Base-by-base conservation (phyloP, 2,329 filamentous ascomycete genomes). In the Orbilia javanica region DNA sequence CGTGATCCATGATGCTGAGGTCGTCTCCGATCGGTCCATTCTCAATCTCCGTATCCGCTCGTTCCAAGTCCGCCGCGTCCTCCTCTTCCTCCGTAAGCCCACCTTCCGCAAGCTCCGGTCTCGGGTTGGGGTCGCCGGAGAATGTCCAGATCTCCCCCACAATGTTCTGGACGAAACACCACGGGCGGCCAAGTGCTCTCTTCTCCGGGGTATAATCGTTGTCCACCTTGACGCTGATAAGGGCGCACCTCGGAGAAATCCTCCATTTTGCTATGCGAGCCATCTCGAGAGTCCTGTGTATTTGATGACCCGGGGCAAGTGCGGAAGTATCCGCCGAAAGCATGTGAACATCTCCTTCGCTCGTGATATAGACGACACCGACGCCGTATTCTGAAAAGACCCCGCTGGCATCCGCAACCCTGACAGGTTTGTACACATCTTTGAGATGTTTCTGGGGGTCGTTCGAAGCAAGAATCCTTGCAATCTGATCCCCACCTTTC, bases 131-230 rank as follows among this genome's bases (percentile, higher is more conserved):
- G 13, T 77, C 66, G n/a, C 73, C 73, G 5, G 73, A 77, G 29
- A 77, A 77, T 3, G 73, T 77, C 73, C 73, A 77, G n/a, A 77
- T 71, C 52, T 77, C 73, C n/a, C 73, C 73, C 6, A 77, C 73
- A 10, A 77, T 77, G 34, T 77, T 77, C 39, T 77, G 73, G 63
- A 77, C 73, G 1, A 71, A 39, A 34, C 73, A 77, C 73, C 73
- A 77, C 6, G 73, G 73, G 3, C 73, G 66, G 15, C 73, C 73
- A 11, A 71, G 66, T 3, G 66, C 66, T 29, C 36, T 77, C 42
- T 77, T 77, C 18, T 77, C 73, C 8, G 73, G 57, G 5, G 60
- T 71, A 20, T 77, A 77, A 15, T 77, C 73, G 31, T 77, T 67
- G 15, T 77, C 73, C 11, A 77, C 73, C 25, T 77, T 77, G 22